A percentile compares a stretch with the other conserved stretches of the same genome.
These are phyloP conservation scores for Phytopythium ostracodes DNA, from an alignment of 352 stramenopile species.

Conservation along the genomic window DNA sequence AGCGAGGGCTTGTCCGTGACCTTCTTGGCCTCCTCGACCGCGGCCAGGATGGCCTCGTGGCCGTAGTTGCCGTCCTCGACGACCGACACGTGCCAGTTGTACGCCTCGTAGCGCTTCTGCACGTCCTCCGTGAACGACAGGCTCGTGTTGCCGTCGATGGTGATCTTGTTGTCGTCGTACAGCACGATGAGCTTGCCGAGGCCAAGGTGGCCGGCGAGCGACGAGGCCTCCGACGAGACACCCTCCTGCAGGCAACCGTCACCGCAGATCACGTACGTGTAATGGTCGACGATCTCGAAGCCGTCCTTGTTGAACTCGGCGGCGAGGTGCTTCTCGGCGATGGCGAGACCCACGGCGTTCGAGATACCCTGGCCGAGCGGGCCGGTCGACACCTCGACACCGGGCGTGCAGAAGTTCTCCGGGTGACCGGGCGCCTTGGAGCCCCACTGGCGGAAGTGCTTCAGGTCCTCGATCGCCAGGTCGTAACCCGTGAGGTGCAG, in stretches of 20 bases:
- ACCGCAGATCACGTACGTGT: conserved; percentile 99
- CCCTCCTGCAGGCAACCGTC: conserved; percentile 99
- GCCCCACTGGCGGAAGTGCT: conserved; percentile 95
- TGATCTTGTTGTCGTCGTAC: conserved; percentile 99
- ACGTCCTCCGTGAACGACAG: conserved; percentile 99
- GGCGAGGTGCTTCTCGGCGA: conserved; percentile 97
- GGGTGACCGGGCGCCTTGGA: conserved; percentile 97
- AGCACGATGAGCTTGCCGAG: conserved; percentile 99
- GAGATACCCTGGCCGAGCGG: conserved; percentile 97
- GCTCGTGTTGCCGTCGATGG: conserved; percentile 96
- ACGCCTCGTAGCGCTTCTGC: conserved; percentile 96
- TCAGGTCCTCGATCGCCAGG: conserved; percentile 95
- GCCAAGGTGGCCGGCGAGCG: conserved; percentile 96
- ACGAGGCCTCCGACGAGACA: conserved; percentile 94
- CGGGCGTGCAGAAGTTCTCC: conserved; percentile 95
- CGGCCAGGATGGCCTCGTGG: conserved; percentile 89
- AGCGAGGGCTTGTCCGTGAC: conserved; percentile 96
- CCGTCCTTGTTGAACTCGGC: conserved; percentile 97
- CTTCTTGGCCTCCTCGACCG: conserved; percentile 93
- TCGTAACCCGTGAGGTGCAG: conserved; percentile 97
- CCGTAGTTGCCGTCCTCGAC: conserved; percentile 95
- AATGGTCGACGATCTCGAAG: conserved; percentile 96
- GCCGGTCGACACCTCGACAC: conserved; percentile 96
- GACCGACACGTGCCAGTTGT: conserved; percentile 96
- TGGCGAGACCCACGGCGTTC: conserved; percentile 97